Conservation (phyloP, 148 eudicot genomes). For the Salicornia ramosissima region DNA sequence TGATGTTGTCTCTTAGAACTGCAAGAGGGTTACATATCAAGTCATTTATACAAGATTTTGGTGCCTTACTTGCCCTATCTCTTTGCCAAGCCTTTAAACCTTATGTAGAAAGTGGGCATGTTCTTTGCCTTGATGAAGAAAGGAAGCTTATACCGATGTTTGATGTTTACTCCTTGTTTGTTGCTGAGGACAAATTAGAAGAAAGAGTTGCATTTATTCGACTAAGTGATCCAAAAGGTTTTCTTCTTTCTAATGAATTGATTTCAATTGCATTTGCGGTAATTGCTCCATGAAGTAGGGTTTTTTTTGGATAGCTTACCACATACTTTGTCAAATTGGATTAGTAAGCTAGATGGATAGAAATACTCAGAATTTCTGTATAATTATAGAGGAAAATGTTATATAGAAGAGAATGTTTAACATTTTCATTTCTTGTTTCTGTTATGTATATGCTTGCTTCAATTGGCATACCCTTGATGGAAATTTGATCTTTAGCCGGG, state of each 20-base stretch:
- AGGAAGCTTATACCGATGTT: slow-evolving; percentile 39
- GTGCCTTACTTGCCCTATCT: slow-evolving; percentile 44
- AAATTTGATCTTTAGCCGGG: no score
- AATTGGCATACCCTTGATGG: not conserved
- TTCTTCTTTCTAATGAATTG: slow-evolving; percentile 81
- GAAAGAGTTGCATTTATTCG: slow-evolving; percentile 46
- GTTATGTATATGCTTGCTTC: not conserved
- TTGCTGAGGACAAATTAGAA: slow-evolving; percentile 29
- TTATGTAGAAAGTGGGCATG: slow-evolving; percentile 74
- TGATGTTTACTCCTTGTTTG: slow-evolving; percentile 37
- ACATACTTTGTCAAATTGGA: not conserved
- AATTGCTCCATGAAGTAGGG: slow-evolving; percentile 45
- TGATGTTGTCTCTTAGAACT: slow-evolving; percentile 90
- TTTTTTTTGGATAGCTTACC: not conserved
- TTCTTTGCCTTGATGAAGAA: slow-evolving; percentile 57
- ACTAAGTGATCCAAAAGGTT: slow-evolving; percentile 95
- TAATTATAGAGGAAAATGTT: not conserved
- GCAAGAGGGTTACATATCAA: slow-evolving; percentile 70
- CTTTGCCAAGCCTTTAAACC: slow-evolving; percentile 55
- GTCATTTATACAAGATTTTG: slow-evolving; percentile 51
- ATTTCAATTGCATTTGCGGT: slow-evolving; percentile 75
- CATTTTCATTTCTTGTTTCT: not conserved
- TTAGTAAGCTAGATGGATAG: not conserved
- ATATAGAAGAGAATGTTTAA: not conserved
- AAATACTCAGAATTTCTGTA: not conserved